These are phyloP conservation scores for Zymoseptoria crescenta DNA, from an alignment of 2,329 filamentous ascomycete genomes.

Conservation along the genomic window DNA sequence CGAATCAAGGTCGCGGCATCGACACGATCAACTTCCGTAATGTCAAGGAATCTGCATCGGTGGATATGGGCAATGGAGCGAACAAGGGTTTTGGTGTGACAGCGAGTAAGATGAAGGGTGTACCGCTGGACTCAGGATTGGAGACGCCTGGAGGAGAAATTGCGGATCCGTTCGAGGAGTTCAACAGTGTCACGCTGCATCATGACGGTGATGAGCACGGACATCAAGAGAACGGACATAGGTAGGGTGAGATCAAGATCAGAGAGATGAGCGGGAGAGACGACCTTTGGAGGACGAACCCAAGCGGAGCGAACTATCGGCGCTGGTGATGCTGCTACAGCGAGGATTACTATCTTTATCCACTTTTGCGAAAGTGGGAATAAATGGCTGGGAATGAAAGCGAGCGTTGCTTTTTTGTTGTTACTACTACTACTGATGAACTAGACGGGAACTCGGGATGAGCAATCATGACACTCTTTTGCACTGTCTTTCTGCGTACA, in stretches of 20 bases:
- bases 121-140: constrained; percentile 77
- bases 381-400: constrained; percentile 2
- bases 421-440: constrained; percentile 4
- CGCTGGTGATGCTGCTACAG: neutral
- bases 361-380: neutral
- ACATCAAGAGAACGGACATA: constrained; percentile 13
- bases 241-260: constrained; percentile 13
- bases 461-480: neutral
- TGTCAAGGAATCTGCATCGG: constrained; percentile 93
- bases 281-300: neutral
- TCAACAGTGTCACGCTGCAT: constrained; percentile 95
- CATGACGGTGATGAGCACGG: constrained; percentile 71
- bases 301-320: neutral
- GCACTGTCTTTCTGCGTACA: neutral
- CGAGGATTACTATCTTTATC: neutral
- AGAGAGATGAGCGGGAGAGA: neutral
- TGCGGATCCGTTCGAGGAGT: constrained; percentile 91
- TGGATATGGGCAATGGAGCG: constrained; percentile 63
- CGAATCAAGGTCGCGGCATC: constrained; percentile 78
- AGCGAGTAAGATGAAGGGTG: constrained; percentile 54
- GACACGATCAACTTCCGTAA: constrained; percentile 97
- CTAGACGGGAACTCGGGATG: neutral
- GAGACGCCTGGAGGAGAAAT: constrained; percentile 76
- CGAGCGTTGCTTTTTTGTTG: neutral
- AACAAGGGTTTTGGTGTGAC: constrained; percentile 31